phyloP scores from a whole-genome alignment of 1,284 basidiomycete genomes.

The Rhizopogon parksii region DNA sequence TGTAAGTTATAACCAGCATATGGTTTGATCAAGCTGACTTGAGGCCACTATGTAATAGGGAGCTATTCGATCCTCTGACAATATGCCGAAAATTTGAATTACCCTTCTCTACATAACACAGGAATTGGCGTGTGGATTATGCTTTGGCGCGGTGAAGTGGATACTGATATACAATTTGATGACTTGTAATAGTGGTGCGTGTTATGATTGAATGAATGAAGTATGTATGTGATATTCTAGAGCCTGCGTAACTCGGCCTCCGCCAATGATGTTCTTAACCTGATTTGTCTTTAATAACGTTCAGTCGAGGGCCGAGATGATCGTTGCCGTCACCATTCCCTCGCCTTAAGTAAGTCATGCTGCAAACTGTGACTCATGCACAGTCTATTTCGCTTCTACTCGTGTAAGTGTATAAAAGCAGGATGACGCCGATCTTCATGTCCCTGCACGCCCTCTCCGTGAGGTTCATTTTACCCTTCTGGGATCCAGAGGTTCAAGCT shows the following conservation, averaged over 20 bases:
- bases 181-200: too few species aligned
- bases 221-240: too few species aligned
- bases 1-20: conserved; percentile 8
- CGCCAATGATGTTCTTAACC: not conserved
- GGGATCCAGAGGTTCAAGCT: not conserved
- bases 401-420: not conserved
- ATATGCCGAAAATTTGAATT: not conserved
- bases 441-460: not conserved
- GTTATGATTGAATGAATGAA: too few species aligned
- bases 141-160: not conserved
- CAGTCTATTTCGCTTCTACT: not conserved
- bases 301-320: not conserved
- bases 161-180: too few species aligned
- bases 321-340: not conserved
- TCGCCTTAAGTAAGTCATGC: not conserved
- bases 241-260: not conserved
- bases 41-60: not conserved
- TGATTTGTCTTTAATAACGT: not conserved
- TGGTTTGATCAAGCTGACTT: not conserved
- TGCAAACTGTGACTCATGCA: not conserved
- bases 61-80: not conserved
- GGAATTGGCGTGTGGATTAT: not conserved
- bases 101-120: not conserved
- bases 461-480: not conserved
- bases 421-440: not conserved